Conservation (phyloP, 176 grass and related monocot species). For the Carex kokanica region DNA sequence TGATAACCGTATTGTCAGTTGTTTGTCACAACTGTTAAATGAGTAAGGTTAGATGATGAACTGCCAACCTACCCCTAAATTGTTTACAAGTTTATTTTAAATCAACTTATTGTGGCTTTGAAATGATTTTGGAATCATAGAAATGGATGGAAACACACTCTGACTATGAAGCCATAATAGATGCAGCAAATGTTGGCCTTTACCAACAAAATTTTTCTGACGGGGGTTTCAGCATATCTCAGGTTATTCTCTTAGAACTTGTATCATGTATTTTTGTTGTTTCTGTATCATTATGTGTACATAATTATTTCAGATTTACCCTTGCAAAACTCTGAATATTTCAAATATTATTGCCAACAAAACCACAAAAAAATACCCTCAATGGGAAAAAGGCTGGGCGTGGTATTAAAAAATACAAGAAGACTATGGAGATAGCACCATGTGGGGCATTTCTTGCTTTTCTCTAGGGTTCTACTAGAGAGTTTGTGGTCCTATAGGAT, state of each 20-base stretch:
- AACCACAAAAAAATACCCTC: background rate
- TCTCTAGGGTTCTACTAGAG: slow-evolving; percentile 22
- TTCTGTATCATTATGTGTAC: background rate
- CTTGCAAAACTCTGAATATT: background rate
- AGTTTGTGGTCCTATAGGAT: background rate
- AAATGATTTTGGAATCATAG: slow-evolving; percentile 35
- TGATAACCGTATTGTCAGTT: background rate
- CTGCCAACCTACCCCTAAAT: background rate
- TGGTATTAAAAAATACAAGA: background rate
- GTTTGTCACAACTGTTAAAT: background rate
- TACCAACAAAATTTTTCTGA: slow-evolving; percentile 95
- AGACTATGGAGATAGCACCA: background rate
- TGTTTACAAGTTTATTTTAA: background rate
- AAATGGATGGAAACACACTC: slow-evolving; percentile 63
- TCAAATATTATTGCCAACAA: background rate
- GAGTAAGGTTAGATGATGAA: background rate
- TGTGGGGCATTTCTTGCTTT: background rate
- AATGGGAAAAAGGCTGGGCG: background rate
- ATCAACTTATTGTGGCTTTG: background rate
- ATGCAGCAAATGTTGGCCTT: slow-evolving; percentile 84
- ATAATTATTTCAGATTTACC: background rate
- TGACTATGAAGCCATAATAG: slow-evolving; percentile 59
- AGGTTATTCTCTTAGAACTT: slow-evolving; percentile 45
- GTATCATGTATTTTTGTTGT: background rate
- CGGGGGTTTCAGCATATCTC: slow-evolving; percentile 71